Evolutionary conservation across 208 protist species (phyloP).

Genomic region (Acanthamoeba healyi): DNA sequence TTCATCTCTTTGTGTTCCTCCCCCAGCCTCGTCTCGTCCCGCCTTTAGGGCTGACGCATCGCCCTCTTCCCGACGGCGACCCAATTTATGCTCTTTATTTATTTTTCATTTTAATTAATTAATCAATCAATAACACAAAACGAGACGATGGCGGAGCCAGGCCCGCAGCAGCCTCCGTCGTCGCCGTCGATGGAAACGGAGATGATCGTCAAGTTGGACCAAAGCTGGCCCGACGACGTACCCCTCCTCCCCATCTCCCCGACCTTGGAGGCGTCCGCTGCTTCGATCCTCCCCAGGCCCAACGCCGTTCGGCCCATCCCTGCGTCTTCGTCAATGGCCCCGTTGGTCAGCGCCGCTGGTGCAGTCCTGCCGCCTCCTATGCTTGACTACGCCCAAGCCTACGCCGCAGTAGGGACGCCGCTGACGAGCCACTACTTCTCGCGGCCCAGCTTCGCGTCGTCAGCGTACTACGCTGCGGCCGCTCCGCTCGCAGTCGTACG

Average conservation of each 20-base stretch:
- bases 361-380: background rate
- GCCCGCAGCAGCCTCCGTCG: background rate
- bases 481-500: constrained; percentile 18
- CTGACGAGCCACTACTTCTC: background rate
- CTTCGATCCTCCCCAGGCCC: too few species aligned
- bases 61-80: background rate
- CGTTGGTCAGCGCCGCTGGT: background rate
- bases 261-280: too few species aligned
- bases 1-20: too few species aligned
- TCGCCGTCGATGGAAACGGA: background rate
- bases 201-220: constrained; percentile 22
- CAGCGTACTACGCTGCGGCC: background rate
- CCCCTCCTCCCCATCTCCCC: background rate
- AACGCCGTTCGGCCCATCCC: background rate
- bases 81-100: background rate
- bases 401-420: background rate
- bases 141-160: background rate
- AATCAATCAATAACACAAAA: background rate
- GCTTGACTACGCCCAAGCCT: background rate
- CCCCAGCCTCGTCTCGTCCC: background rate
- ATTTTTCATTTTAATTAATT: background rate
- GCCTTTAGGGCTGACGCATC: background rate
- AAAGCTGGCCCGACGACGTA: constrained; percentile 6
- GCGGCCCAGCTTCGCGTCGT: background rate
- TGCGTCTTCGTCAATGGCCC: background rate